Percentiles rank a stretch among this genome's conserved stretches.
Conservation (phyloP, 768 basidiomycete genomes). For the Rhizopogon rudus region DNA sequence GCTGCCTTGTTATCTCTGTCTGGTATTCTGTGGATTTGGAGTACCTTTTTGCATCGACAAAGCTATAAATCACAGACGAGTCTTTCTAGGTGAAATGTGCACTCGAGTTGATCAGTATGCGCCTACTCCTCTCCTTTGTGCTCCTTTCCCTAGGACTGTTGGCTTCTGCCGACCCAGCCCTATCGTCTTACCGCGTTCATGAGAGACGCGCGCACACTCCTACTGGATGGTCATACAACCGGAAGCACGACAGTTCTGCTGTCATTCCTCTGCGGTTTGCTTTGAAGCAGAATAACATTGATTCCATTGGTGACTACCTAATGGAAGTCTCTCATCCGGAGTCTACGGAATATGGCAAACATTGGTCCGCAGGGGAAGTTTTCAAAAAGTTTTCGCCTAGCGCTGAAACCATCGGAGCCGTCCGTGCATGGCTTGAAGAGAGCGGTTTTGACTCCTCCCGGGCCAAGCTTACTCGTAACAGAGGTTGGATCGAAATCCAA, state of each 20-base stretch:
- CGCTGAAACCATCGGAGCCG: slow-evolving; percentile 34
- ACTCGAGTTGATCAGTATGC: background rate
- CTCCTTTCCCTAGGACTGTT: background rate
- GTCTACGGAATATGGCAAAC: slow-evolving; percentile 45
- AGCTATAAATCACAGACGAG: background rate
- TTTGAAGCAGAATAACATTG: slow-evolving; percentile 41
- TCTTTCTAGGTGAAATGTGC: background rate
- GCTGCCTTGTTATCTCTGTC: background rate
- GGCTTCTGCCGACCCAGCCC: slow-evolving; percentile 5
- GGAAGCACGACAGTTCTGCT: slow-evolving; percentile 27
- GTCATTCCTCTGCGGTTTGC: slow-evolving; percentile 46
- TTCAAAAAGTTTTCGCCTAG: slow-evolving; percentile 42
- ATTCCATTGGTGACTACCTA: slow-evolving; percentile 40
- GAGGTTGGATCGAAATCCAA: slow-evolving; percentile 35
- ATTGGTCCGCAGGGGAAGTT: slow-evolving; percentile 41
- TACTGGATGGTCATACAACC: slow-evolving; percentile 31
- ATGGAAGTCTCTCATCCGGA: slow-evolving; percentile 46
- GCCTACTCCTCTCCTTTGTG: background rate
- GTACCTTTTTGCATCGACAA: background rate
- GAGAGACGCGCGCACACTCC: slow-evolving; percentile 31
- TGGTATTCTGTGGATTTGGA: background rate
- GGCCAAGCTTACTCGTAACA: slow-evolving; percentile 33
- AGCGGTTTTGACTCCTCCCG: slow-evolving; percentile 36
- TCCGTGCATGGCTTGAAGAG: slow-evolving; percentile 38
- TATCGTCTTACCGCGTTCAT: slow-evolving; percentile 37